phyloP scores from a whole-genome alignment of 805 yeast genomes.

The Starmerella roubikii region DNA sequence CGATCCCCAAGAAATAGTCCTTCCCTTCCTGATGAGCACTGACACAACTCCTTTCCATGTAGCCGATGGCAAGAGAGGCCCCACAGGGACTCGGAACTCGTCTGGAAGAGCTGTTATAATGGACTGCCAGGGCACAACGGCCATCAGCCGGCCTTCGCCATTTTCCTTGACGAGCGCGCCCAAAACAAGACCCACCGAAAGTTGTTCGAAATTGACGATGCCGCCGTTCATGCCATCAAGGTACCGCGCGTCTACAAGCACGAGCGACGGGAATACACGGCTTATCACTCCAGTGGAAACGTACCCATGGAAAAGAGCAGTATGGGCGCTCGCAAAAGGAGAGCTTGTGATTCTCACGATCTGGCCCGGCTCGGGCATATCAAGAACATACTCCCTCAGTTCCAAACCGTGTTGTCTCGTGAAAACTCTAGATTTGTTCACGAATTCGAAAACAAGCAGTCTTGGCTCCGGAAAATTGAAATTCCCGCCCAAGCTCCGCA shows the following conservation, averaged over 20 bases:
- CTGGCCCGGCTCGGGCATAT: neutral
- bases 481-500: conserved; percentile 2
- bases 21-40: conserved; percentile 8
- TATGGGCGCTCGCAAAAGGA: conserved; percentile 26
- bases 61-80: neutral
- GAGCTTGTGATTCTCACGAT: conserved; percentile 19
- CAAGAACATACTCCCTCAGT: neutral
- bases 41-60: conserved; percentile 15
- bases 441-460: conserved; percentile 12
- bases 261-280: conserved; percentile 9
- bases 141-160: conserved; percentile 25
- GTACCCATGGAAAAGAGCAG: conserved; percentile 26
- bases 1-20: conserved; percentile 27
- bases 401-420: neutral
- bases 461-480: conserved; percentile 7
- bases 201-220: conserved; percentile 9
- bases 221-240: conserved; percentile 30
- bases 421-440: no score
- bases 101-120: conserved; percentile 5
- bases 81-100: neutral
- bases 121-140: conserved; percentile 24
- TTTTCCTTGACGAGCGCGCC: conserved; percentile 21
- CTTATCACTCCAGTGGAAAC: conserved; percentile 22
- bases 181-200: conserved; percentile 22
- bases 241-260: conserved; percentile 24